phyloP scores from a whole-genome alignment of 2,329 filamentous ascomycete genomes.

The Talaromyces sp. region DNA sequence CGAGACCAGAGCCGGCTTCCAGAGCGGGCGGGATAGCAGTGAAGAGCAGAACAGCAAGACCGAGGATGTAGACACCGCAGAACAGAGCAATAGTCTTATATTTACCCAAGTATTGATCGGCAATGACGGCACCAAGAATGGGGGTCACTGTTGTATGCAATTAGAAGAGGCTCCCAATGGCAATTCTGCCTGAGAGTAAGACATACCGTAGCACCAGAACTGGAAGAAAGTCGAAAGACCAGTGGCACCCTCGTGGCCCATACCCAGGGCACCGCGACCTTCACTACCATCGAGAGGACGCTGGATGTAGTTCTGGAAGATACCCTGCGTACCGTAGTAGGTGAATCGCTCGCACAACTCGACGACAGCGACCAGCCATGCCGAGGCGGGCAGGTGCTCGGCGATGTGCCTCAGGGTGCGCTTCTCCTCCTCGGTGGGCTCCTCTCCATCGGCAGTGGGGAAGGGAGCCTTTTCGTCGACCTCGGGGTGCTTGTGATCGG shows the following conservation, averaged over 20 bases:
- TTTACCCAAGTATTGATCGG: slow-evolving; percentile 56
- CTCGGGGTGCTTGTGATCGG: slow-evolving; percentile 15
- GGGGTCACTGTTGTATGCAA: slow-evolving; percentile 42
- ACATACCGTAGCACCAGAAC: slow-evolving; percentile 48
- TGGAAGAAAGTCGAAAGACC: slow-evolving; percentile 49
- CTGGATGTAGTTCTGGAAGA: slow-evolving; percentile 50
- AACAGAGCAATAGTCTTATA: slow-evolving; percentile 51
- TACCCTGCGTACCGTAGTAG: slow-evolving; percentile 41
- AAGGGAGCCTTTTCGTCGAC: slow-evolving; percentile 26
- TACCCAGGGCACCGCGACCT: slow-evolving; percentile 37
- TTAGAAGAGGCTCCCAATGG: not conserved
- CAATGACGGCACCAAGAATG: slow-evolving; percentile 52
- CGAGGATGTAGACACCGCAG: slow-evolving; percentile 36
- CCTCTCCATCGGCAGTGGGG: slow-evolving; percentile 42
- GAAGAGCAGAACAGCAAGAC: slow-evolving; percentile 49
- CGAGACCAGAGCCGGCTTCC: slow-evolving; percentile 45
- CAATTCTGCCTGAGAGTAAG: not conserved
- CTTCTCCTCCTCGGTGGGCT: slow-evolving; percentile 50
- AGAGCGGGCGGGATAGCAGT: slow-evolving; percentile 51
- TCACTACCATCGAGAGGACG: slow-evolving; percentile 33
- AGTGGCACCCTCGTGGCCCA: slow-evolving; percentile 42
- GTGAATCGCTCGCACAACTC: slow-evolving; percentile 55
- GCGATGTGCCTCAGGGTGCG: slow-evolving; percentile 47
- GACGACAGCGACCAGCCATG: slow-evolving; percentile 52
- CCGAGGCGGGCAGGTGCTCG: slow-evolving; percentile 50